These are phyloP conservation scores for Lactarius deliciosus DNA, from an alignment of 768 basidiomycete species.

Conservation along the genomic window DNA sequence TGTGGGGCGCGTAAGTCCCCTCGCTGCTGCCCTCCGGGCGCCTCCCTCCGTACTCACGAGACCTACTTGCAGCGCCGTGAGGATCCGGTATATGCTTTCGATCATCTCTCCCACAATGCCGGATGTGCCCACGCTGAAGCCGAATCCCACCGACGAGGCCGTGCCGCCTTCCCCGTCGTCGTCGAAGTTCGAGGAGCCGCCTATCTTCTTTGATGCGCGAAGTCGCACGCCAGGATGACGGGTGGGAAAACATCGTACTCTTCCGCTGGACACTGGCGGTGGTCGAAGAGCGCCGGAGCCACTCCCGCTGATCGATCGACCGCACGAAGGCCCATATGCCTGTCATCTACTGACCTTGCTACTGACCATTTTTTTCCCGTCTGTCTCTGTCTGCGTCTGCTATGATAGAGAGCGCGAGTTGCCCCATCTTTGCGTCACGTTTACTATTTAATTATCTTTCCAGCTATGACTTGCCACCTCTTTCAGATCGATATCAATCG, in stretches of 20 bases:
- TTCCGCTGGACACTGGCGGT: constrained; percentile 66
- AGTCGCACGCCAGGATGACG: constrained; percentile 70
- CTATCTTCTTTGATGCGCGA: constrained; percentile 70
- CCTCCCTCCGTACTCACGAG: not conserved
- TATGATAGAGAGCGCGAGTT: constrained; percentile 2
- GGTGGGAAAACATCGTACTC: constrained; percentile 76
- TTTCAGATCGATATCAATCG: not conserved
- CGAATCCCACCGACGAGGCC: constrained; percentile 26
- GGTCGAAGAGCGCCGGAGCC: constrained; percentile 57
- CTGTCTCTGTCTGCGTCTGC: no score
- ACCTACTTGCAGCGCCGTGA: constrained; percentile 57
- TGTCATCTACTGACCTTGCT: constrained; percentile 20
- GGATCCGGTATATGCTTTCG: constrained; percentile 76
- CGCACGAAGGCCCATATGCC: not conserved
- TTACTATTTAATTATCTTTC: not conserved
- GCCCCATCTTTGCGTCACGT: not conserved
- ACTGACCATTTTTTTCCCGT: no score
- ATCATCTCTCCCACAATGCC: constrained; percentile 53
- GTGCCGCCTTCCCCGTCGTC: constrained; percentile 35
- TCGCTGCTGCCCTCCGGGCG: not conserved
- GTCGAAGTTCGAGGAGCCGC: constrained; percentile 42
- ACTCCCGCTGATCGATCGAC: constrained; percentile 15
- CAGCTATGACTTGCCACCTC: not conserved
- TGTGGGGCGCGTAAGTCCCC: constrained; percentile 77
- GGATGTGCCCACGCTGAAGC: constrained; percentile 33